Conservation (phyloP, 108 stramenopile genomes). For the Cyclotella baltica region DNA sequence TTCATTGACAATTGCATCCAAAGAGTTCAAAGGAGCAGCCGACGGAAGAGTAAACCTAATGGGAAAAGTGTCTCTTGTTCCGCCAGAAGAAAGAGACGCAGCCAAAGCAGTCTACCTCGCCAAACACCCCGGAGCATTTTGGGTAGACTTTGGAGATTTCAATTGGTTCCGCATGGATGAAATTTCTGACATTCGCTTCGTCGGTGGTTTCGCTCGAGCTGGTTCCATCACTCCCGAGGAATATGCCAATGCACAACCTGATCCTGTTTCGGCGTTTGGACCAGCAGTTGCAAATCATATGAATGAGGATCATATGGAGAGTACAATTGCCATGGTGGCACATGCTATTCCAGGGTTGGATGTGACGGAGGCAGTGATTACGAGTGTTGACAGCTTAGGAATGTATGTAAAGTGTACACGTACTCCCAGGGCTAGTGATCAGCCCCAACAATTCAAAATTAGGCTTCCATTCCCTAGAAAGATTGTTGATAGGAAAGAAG, state of each 20-base stretch:
- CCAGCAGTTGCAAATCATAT: conserved; percentile 87
- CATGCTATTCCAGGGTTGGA: conserved; percentile 81
- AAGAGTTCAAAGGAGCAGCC: conserved; percentile 94
- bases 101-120: conserved; percentile 79
- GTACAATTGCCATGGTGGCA: conserved; percentile 90
- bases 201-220: conserved; percentile 96
- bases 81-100: conserved; percentile 60
- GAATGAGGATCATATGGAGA: conserved; percentile 93
- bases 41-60: conserved; percentile 95
- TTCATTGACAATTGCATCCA: conserved; percentile 88
- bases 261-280: conserved; percentile 86
- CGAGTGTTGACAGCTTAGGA: conserved; percentile 90
- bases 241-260: conserved; percentile 80
- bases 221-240: conserved; percentile 86
- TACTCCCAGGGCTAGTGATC: conserved; percentile 70
- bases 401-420: conserved; percentile 92
- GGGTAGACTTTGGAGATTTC: conserved; percentile 96
- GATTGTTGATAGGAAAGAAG: conserved; percentile 73
- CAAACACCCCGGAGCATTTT: conserved; percentile 95
- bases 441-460: conserved; percentile 84
- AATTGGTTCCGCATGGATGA: conserved; percentile 87
- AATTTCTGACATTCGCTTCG: conserved; percentile 87
- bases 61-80: conserved; percentile 77
- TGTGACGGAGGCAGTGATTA: conserved; percentile 85
- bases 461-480: conserved; percentile 80